Conservation (phyloP, 768 basidiomycete species). For the Dioszegia hungarica region DNA sequence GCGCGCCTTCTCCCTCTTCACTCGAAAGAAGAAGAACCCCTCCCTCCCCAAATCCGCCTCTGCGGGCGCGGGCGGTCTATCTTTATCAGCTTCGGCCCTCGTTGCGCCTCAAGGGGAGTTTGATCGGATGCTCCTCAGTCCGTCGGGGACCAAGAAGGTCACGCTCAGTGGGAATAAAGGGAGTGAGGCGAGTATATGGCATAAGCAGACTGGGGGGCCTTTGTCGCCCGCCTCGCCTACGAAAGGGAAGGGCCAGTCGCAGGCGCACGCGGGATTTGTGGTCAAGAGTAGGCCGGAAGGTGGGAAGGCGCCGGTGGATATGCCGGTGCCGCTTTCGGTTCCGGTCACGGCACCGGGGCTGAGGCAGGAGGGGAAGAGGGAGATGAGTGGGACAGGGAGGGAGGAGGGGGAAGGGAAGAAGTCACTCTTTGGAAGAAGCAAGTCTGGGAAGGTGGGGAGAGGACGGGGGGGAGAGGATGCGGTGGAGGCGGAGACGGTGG, state of each 20-base stretch:
- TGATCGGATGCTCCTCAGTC: slow-evolving; percentile 34
- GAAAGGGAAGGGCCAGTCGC: not conserved
- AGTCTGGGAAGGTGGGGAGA: slow-evolving; percentile 14
- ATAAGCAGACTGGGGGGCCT: not conserved
- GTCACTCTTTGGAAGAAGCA: slow-evolving; percentile 12
- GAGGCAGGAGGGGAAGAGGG: not conserved
- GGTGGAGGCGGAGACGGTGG: slow-evolving; percentile 24
- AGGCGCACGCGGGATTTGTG: not conserved
- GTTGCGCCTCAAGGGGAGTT: slow-evolving; percentile 25
- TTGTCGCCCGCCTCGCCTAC: slow-evolving; percentile 4
- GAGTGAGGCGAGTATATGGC: slow-evolving; percentile 6
- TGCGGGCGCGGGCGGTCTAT: too few species aligned
- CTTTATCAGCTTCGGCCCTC: too few species aligned
- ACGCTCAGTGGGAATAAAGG: slow-evolving; percentile 15
- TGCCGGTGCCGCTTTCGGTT: too few species aligned
- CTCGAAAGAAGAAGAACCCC: slow-evolving; percentile 3
- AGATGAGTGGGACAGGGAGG: not conserved
- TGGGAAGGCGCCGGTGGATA: not conserved
- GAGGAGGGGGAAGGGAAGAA: slow-evolving; percentile 11
- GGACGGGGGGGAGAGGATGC: slow-evolving; percentile 4
- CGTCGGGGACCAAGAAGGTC: slow-evolving; percentile 31
- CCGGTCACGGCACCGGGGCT: not conserved
- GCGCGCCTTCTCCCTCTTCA: slow-evolving; percentile 17
- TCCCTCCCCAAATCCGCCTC: not conserved
- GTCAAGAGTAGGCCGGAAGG: not conserved